Percentiles rank a stretch among this genome's conserved stretches.
Evolutionary conservation across 176 grass and related monocot species (phyloP).

Genomic region (Ensete ventricosum): DNA sequence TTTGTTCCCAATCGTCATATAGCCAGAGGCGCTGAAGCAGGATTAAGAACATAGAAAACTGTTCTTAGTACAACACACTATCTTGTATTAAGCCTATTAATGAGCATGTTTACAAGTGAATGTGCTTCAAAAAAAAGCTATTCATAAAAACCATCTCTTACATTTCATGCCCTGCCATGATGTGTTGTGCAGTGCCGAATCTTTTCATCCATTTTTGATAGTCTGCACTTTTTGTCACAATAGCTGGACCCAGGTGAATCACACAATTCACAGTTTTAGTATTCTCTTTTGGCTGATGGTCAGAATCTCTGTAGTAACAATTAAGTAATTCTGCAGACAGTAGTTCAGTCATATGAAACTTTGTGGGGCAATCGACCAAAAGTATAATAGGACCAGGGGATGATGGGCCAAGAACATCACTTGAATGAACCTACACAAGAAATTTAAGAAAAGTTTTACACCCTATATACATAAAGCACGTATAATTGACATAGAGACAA

Average conservation of each 20-base stretch:
- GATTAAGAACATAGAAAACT: no score
- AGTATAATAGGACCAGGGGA: slow-evolving; percentile 64
- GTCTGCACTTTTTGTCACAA: slow-evolving; percentile 49
- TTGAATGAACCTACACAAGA: slow-evolving; percentile 65
- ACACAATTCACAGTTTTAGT: slow-evolving; percentile 85
- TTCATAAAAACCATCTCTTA: slow-evolving; percentile 25
- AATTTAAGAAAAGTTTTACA: not conserved
- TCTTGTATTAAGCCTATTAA: not conserved
- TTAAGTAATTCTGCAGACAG: slow-evolving; percentile 51
- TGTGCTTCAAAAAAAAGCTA: not conserved
- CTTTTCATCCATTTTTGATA: slow-evolving; percentile 84
- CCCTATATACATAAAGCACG: not conserved
- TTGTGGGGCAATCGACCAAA: slow-evolving; percentile 81
- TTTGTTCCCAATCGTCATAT: no score
- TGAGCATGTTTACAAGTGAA: not conserved
- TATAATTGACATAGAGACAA: not conserved
- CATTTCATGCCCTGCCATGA: slow-evolving; percentile 98
- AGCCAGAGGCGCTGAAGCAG: no score
- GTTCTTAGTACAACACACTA: not conserved
- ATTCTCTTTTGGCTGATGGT: slow-evolving; percentile 18
- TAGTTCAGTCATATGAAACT: slow-evolving; percentile 49
- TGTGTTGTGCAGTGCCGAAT: slow-evolving; percentile 70
- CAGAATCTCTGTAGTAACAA: slow-evolving; percentile 49
- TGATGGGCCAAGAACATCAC: slow-evolving; percentile 69
- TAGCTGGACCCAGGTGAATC: slow-evolving; percentile 84